Evolutionary conservation across 1,284 basidiomycete species (phyloP).

Genomic region (Porogramme epimiltina): DNA sequence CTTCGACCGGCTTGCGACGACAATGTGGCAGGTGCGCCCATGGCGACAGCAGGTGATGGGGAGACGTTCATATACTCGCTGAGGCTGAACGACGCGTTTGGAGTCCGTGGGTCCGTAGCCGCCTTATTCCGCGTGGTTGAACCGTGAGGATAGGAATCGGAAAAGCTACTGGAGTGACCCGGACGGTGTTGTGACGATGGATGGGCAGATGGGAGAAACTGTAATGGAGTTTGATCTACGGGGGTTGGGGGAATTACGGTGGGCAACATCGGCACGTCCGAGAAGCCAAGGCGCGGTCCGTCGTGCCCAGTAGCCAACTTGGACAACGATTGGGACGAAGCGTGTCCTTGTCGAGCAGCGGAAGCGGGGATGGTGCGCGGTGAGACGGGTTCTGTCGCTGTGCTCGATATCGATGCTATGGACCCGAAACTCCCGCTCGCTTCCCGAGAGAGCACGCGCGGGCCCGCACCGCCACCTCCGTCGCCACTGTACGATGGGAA

Average conservation of each 20-base stretch:
- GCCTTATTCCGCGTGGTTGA: slow-evolving; percentile 10
- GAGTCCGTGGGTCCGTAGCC: slow-evolving; percentile 39
- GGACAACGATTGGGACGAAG: background rate
- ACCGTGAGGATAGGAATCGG: background rate
- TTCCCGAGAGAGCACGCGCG: slow-evolving; percentile 31
- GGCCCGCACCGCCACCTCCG: slow-evolving; percentile 19
- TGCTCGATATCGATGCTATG: slow-evolving; percentile 30
- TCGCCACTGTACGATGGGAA: slow-evolving; percentile 47
- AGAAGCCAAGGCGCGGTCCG: background rate
- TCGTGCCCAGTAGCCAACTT: slow-evolving; percentile 5
- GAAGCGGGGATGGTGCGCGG: slow-evolving; percentile 19
- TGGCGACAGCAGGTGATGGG: slow-evolving; percentile 53
- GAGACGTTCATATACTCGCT: slow-evolving; percentile 75
- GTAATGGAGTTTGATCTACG: slow-evolving; percentile 28
- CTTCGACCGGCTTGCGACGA: slow-evolving; percentile 66
- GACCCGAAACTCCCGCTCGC: slow-evolving; percentile 34
- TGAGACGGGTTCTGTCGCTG: slow-evolving; percentile 26
- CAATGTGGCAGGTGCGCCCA: slow-evolving; percentile 44
- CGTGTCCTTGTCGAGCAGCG: slow-evolving; percentile 4
- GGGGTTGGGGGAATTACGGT: slow-evolving; percentile 42
- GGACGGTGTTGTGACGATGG: slow-evolving; percentile 28
- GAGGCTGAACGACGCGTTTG: slow-evolving; percentile 58
- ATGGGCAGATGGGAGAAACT: slow-evolving; percentile 31
- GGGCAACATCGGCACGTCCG: slow-evolving; percentile 24
- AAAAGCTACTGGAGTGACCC: slow-evolving; percentile 7